Conservation (phyloP, 2,329 filamentous ascomycete species). For the Penicillium sp. region DNA sequence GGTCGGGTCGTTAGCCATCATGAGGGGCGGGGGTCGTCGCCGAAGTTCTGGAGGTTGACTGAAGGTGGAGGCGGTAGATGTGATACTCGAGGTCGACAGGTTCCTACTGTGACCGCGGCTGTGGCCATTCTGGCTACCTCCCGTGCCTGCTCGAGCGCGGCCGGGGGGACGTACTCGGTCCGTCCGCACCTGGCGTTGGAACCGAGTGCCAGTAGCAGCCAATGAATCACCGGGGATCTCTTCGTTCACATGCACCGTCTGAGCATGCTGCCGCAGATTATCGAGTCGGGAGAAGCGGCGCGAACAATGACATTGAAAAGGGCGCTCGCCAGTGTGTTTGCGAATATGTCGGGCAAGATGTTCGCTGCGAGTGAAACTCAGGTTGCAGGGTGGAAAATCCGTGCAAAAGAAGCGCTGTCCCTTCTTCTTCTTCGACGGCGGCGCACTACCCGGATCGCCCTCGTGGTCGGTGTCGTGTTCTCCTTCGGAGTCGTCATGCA, state of each 20-base stretch:
- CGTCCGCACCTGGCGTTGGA: constrained; percentile 85
- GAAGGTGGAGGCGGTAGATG: constrained; percentile 66
- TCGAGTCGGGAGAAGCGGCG: constrained; percentile 89
- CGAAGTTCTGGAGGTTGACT: constrained; percentile 59
- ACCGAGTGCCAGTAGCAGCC: constrained; percentile 84
- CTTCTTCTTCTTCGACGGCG: constrained; percentile 89
- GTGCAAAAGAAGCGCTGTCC: constrained; percentile 94
- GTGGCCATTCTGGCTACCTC: constrained; percentile 65
- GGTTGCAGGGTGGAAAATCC: constrained; percentile 84
- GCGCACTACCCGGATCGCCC: constrained; percentile 58
- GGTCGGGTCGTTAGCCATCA: constrained; percentile 68
- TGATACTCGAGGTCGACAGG: constrained; percentile 80
- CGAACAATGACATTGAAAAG: constrained; percentile 93
- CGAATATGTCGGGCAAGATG: constrained; percentile 92
- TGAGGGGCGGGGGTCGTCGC: constrained; percentile 71
- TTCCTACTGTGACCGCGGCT: constrained; percentile 76
- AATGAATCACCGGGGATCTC: constrained; percentile 92
- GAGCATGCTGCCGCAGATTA: constrained; percentile 92
- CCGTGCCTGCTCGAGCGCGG: constrained; percentile 70
- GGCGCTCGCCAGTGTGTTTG: constrained; percentile 97
- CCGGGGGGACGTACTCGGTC: constrained; percentile 73
- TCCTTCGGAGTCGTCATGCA: constrained; percentile 70
- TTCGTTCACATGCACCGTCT: constrained; percentile 96
- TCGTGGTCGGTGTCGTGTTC: constrained; percentile 62
- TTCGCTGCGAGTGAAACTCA: constrained; percentile 94